Conservation (phyloP, 2,329 filamentous ascomycete species). For the Parastagonospora avenae region DNA sequence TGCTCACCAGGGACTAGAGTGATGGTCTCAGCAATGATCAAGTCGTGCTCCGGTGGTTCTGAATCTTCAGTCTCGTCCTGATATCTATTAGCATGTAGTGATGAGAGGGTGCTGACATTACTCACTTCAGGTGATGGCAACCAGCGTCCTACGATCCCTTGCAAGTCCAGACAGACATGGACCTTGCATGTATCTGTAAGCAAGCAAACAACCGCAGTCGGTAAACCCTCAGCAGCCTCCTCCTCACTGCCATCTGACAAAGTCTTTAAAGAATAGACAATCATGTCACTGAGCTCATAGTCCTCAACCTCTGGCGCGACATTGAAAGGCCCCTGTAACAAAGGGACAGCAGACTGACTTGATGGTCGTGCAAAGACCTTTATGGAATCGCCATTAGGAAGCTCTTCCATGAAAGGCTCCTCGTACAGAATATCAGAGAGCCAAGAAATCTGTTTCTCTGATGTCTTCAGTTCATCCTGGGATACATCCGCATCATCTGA, state of each 20-base stretch:
- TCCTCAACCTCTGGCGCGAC: conserved; percentile 58
- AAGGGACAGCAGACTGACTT: conserved; percentile 61
- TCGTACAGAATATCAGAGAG: conserved; percentile 55
- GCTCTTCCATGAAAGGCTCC: conserved; percentile 52
- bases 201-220: conserved; percentile 63
- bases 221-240: conserved; percentile 56
- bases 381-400: conserved; percentile 48
- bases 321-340: conserved; percentile 66
- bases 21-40: conserved; percentile 51
- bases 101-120: background rate
- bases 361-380: conserved; percentile 63
- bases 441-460: conserved; percentile 65
- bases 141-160: conserved; percentile 68
- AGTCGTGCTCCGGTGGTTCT: conserved; percentile 30
- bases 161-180: conserved; percentile 64
- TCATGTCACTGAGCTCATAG: conserved; percentile 65
- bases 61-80: conserved; percentile 28
- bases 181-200: conserved; percentile 61
- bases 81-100: background rate
- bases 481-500: conserved; percentile 46
- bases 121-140: conserved; percentile 54
- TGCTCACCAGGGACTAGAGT: conserved; percentile 28
- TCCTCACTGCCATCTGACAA: conserved; percentile 58
- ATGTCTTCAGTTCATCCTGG: conserved; percentile 48
- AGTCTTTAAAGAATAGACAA: conserved; percentile 58